phyloP scores from a whole-genome alignment of 805 yeast genomes.

The Candida hispaniensis region DNA sequence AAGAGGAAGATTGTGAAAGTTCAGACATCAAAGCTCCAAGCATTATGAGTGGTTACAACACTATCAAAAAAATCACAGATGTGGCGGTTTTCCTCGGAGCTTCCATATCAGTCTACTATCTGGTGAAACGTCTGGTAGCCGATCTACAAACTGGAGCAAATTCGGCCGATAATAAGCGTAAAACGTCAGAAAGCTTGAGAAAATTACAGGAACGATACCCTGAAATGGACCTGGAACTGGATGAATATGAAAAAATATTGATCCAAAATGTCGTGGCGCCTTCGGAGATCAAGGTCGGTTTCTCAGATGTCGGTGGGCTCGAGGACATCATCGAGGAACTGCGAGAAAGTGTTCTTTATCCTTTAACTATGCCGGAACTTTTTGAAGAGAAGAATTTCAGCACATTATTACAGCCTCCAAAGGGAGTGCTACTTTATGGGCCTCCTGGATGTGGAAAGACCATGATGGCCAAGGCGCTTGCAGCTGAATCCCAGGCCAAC shows the following conservation, averaged over 20 bases:
- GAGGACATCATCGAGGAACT: constrained; percentile 74
- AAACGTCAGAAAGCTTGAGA: constrained; percentile 46
- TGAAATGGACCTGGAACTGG: constrained; percentile 40
- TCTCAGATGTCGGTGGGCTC: constrained; percentile 82
- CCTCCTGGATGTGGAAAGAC: constrained; percentile 99
- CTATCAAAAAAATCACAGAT: constrained; percentile 30
- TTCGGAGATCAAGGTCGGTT: constrained; percentile 64
- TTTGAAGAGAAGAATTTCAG: constrained; percentile 16
- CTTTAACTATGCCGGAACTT: constrained; percentile 42
- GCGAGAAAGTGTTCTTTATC: constrained; percentile 79
- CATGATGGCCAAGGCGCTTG: constrained; percentile 92
- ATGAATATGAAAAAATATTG: constrained; percentile 67
- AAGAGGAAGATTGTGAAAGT: too few species aligned
- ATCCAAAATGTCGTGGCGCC: constrained; percentile 74
- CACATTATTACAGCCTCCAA: constrained; percentile 71
- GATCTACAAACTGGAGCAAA: constrained; percentile 33
- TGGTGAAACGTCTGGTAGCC: constrained; percentile 27
- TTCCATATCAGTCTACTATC: constrained; percentile 57
- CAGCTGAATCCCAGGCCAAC: constrained; percentile 82
- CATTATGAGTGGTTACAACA: constrained; percentile 14
- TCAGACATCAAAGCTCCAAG: too few species aligned
- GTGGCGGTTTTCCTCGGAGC: constrained; percentile 48
- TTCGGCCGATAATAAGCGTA: constrained; percentile 50
- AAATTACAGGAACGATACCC: constrained; percentile 54
- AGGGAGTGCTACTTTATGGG: constrained; percentile 84